These are phyloP conservation scores for Thielaviopsis musarum DNA, from an alignment of 2,329 filamentous ascomycete genomes.

Conservation along the genomic window DNA sequence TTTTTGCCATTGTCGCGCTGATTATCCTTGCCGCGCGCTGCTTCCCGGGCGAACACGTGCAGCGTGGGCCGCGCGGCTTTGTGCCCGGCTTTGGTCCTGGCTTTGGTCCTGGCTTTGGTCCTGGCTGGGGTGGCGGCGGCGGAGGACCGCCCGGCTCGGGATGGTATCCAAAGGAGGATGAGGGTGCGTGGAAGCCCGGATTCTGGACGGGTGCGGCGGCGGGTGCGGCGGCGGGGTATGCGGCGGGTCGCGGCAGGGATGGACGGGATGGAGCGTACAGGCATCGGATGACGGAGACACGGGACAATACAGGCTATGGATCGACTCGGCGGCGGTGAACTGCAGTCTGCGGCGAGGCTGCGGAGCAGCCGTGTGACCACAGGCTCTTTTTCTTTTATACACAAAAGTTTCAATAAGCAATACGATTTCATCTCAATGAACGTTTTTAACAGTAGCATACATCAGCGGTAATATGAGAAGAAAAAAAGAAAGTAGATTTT, in stretches of 20 bases:
- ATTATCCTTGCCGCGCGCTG: constrained; percentile 32
- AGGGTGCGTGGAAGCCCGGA: constrained; percentile 48
- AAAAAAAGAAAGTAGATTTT: background rate
- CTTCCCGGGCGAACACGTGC: constrained; percentile 7
- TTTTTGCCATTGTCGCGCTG: constrained; percentile 40
- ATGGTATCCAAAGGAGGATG: constrained; percentile 17
- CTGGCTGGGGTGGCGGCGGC: constrained; percentile 14
- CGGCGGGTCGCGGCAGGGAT: constrained; percentile 35
- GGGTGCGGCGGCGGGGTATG: constrained; percentile 53
- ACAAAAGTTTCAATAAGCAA: too few relatives aligned
- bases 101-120: constrained; percentile 13
- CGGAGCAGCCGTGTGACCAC: too few relatives aligned
- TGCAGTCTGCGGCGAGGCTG: background rate
- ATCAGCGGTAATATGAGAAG: background rate
- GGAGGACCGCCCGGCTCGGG: constrained; percentile 23
- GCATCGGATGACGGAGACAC: constrained; percentile 3
- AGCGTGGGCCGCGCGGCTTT: constrained; percentile 13
- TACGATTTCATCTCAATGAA: too few relatives aligned
- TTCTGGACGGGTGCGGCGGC: constrained; percentile 57
- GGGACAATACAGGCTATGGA: constrained; percentile 55
- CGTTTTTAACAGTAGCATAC: background rate
- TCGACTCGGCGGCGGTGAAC: constrained; percentile 44
- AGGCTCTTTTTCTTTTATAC: background rate
- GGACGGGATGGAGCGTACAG: constrained; percentile 14
- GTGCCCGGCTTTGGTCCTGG: constrained; percentile 21